These are phyloP conservation scores for Cystobasidium onofrii DNA, from an alignment of 768 basidiomycete genomes.

Conservation along the genomic window DNA sequence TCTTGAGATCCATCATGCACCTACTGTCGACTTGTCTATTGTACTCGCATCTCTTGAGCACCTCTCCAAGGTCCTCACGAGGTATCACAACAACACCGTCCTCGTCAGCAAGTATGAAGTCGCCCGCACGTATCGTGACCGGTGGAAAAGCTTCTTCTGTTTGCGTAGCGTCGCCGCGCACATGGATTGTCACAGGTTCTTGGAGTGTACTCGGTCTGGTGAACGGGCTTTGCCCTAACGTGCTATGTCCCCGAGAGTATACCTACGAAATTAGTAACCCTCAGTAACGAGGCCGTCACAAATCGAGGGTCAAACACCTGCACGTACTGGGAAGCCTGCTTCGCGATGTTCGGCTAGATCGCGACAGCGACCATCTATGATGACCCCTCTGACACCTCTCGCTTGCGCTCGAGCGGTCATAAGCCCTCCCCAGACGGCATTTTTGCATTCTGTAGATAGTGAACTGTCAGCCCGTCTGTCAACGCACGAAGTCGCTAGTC, in stretches of 20 bases:
- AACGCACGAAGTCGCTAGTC: no score
- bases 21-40: slow-evolving; percentile 60
- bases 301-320: background rate
- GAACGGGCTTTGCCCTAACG: slow-evolving; percentile 75
- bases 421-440: slow-evolving; percentile 73
- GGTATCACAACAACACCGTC: slow-evolving; percentile 85
- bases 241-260: slow-evolving; percentile 71
- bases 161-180: slow-evolving; percentile 46
- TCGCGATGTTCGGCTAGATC: slow-evolving; percentile 70
- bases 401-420: slow-evolving; percentile 79
- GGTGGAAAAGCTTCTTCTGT: slow-evolving; percentile 45
- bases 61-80: slow-evolving; percentile 51
- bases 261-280: slow-evolving; percentile 44
- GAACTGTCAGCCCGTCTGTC: no score
- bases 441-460: slow-evolving; percentile 14
- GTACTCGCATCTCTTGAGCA: slow-evolving; percentile 55
- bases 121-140: slow-evolving; percentile 61
- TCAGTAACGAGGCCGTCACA: no score
- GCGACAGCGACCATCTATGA: slow-evolving; percentile 64
- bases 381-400: slow-evolving; percentile 59
- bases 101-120: slow-evolving; percentile 75
- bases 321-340: slow-evolving; percentile 57
- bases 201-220: slow-evolving; percentile 71
- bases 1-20: slow-evolving; percentile 66
- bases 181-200: slow-evolving; percentile 52